Evolutionary conservation across 2,329 filamentous ascomycete genomes (phyloP).

Genomic region (Aureobasidium zeae): DNA sequence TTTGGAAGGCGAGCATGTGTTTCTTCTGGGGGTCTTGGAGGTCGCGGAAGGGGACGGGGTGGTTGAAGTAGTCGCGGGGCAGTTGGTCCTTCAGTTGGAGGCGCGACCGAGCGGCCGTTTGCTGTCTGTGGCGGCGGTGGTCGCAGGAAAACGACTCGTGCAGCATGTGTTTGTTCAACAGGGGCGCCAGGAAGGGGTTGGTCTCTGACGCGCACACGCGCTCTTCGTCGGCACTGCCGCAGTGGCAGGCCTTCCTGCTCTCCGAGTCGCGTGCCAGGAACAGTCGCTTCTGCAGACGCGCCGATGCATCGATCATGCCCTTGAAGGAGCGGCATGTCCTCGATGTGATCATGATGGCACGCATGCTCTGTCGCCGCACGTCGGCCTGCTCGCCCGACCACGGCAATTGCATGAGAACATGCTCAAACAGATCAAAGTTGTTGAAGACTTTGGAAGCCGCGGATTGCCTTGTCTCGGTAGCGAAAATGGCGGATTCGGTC

Average conservation of each 20-base stretch:
- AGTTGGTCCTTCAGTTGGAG: neutral
- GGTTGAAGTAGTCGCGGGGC: slow-evolving; percentile 1
- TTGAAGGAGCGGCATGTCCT: slow-evolving; percentile 14
- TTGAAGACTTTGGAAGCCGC: slow-evolving; percentile 1
- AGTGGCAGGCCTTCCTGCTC: neutral
- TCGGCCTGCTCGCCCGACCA: slow-evolving; percentile 4
- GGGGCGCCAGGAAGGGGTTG: slow-evolving; percentile 8
- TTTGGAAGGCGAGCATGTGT: slow-evolving; percentile 12
- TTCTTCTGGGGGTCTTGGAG: slow-evolving; percentile 7
- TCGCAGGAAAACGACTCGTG: slow-evolving; percentile 14
- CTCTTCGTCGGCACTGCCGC: slow-evolving; percentile 8
- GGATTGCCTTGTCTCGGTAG: neutral
- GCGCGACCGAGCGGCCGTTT: neutral
- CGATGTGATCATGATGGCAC: slow-evolving; percentile 5
- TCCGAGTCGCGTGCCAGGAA: slow-evolving; percentile 14
- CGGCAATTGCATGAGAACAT: slow-evolving; percentile 5
- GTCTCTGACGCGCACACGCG: slow-evolving; percentile 3
- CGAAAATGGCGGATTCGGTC: neutral
- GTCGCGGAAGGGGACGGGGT: slow-evolving; percentile 10
- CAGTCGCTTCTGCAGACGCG: slow-evolving; percentile 10
- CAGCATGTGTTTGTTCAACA: slow-evolving; percentile 7
- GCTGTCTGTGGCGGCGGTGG: slow-evolving; percentile 5
- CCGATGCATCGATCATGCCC: slow-evolving; percentile 13
- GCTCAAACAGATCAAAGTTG: slow-evolving; percentile 13
- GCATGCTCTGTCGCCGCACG: slow-evolving; percentile 4